Base-by-base conservation (phyloP, 192 early-diverging fungal genomes). In the Entomortierella lignicola region DNA sequence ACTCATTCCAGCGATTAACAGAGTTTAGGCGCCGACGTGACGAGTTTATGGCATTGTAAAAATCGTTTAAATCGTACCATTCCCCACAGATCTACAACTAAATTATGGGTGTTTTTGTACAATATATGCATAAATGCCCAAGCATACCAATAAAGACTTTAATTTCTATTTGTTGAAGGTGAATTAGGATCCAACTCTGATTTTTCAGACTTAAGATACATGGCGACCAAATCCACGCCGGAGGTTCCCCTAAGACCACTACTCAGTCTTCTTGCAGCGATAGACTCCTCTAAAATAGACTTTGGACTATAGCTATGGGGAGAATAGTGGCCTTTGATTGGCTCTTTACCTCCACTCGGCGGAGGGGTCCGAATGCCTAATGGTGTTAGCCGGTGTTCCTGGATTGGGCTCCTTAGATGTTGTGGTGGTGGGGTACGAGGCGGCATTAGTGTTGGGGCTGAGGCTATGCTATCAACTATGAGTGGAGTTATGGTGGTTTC, bases 1-100 rank as follows among this genome's bases (percentile, higher is more conserved):
- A 93, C 62, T 86, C 88, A 0, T 71, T 85, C 41, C 87, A 92
- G 81, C 83, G 95, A 17, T 90, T 97, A 63, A 77, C 88, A n/a
- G 90, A 98, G 79, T 97, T 95, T 71, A 83, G 85, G 68, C 85
- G 83, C 34, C 77, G 85, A 5, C 83, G 83, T 25, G 64, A 81
- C 23, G 79, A 86, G 71, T 75, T 91, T n/a, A 72, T 87, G 60
- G 29, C 65, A 10, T 25, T 83, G 42, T 83, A 59, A 72, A 17
- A 20, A n/a, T n/a, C 34, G 34, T 47, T 47, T 4, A 15, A 20
- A 47, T n/a, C n/a, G n/a, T n/a, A n/a, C n/a, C n/a, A n/a, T n/a
- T n/a, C n/a, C n/a, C n/a, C n/a, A n/a, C n/a, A n/a, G n/a, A n/a
- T n/a, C n/a, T n/a, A n/a, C n/a, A n/a, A n/a, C n/a, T n/a, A n/a